Conservation (phyloP, 2,329 filamentous ascomycete genomes). For the Verticillium klebahnii region DNA sequence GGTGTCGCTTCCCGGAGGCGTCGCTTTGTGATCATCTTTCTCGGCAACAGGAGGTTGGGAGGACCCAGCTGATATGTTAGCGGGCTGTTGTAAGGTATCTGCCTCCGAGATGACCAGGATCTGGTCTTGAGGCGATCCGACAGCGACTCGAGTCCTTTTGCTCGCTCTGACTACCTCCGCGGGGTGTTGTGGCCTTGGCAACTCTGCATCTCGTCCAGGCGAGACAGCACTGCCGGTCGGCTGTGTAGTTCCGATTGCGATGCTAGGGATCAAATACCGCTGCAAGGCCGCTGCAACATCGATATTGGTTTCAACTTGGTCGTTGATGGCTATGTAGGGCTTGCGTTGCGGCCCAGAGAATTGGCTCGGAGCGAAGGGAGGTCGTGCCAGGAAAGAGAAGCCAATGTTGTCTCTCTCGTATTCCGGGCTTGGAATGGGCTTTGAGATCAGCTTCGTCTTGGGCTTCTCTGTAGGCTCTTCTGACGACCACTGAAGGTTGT, state of each 20-base stretch:
- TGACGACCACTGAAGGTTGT: neutral
- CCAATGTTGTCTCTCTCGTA: neutral
- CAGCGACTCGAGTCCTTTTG: neutral
- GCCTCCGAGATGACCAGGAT: too few relatives aligned
- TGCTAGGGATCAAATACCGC: neutral
- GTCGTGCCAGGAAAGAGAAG: neutral
- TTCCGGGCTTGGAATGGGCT: neutral
- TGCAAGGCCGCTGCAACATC: neutral
- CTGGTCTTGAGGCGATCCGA: neutral
- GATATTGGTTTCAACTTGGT: neutral
- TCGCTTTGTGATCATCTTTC: neutral
- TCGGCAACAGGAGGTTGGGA: too few relatives aligned
- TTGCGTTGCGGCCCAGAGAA: conserved; percentile 5
- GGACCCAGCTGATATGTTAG: too few relatives aligned
- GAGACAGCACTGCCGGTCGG: neutral
- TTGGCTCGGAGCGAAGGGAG: conserved; percentile 2
- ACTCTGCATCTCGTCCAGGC: neutral
- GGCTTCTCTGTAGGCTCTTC: neutral
- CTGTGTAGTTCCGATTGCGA: neutral
- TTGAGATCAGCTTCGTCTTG: neutral
- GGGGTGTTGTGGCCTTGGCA: neutral
- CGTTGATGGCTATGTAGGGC: neutral
- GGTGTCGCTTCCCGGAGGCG: too few relatives aligned
- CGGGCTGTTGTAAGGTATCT: neutral
- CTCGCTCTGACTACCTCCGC: neutral